Base-by-base conservation (phyloP, 345 rosid species). In the Arabis hirsuta region DNA sequence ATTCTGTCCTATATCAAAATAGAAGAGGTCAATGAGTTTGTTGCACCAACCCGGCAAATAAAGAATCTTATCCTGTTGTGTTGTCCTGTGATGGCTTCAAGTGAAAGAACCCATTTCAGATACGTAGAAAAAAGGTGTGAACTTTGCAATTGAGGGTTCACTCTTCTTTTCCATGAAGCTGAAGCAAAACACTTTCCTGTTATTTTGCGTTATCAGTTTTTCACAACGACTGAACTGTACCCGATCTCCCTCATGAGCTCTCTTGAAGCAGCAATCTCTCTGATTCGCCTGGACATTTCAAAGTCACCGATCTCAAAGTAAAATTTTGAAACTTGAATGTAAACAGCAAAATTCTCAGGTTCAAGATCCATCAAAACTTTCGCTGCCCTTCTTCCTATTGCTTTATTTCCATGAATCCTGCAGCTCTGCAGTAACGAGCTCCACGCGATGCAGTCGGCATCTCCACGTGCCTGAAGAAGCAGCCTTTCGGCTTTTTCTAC, bases 371-470 rank as follows among this genome's bases (percentile, higher is more conserved):
- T 78, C 78, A 90, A 85, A 55, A 69, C 71, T 14, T 81, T 80
- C 11, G 92, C 96, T 12, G 79, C 88, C 81, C 84, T 84, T 82
- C 84, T 88, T 65, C 96, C 92, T 16, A 86, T 71, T 31, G 27
- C 60, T 76, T 86, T 88, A 46, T 90, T 81, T 72, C 78, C 71
- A 55, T 88, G 85, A 59, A 86, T 55, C 79, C 88, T 76, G 71
- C 97, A 90, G 79, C 94, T 86, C 62, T 82, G 82, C 69, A 90
- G 78, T 75, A 93, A 81, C 3, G 98, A 93, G 78, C 87, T 84
- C 92, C 93, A 93, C 76, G 84, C 85, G 9, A 81, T 80, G 81
- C 83, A 79, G 74, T 85, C 84, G 43, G 78, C 85, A 74, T 71
- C 77, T 52, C 75, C 85, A 4, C 79, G 76, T 32, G 83, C 79